A percentile compares a stretch with the other conserved stretches of the same genome.
These are phyloP conservation scores for Leccinum pellstonianum DNA, from an alignment of 768 basidiomycete species.

Conservation along the genomic window DNA sequence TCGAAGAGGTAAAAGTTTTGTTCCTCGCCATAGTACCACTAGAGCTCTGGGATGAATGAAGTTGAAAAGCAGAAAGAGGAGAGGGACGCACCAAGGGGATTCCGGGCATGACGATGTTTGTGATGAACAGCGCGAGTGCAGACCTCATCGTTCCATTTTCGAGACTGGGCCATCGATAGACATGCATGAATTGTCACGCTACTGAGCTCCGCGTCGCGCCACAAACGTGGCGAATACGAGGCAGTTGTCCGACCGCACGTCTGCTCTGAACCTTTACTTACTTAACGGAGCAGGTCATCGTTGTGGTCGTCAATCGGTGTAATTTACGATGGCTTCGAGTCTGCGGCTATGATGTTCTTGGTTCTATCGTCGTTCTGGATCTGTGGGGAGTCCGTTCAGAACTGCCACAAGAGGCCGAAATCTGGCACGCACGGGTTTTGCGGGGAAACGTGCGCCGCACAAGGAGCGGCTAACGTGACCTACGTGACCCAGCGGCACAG, in stretches of 20 bases:
- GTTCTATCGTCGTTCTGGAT: conserved; percentile 2
- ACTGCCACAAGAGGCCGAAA: conserved; percentile 56
- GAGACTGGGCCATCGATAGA: conserved; percentile 90
- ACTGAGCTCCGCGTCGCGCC: neutral
- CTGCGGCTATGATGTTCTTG: conserved; percentile 20
- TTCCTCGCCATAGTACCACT: conserved; percentile 91
- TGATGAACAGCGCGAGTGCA: conserved; percentile 75
- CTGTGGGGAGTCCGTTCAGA: conserved; percentile 33
- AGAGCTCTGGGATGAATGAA: conserved; percentile 1
- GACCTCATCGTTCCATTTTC: conserved; percentile 80
- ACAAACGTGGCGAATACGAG: conserved; percentile 29
- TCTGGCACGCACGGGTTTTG: conserved; percentile 55
- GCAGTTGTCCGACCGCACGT: conserved; percentile 8
- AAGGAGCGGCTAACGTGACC: conserved; percentile 30
- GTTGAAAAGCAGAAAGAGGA: neutral
- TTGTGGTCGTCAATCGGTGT: conserved; percentile 9
- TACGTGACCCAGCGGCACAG: conserved; percentile 8
- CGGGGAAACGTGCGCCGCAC: conserved; percentile 52
- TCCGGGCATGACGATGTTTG: conserved; percentile 81
- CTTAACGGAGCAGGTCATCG: conserved; percentile 8
- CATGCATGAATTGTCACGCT: conserved; percentile 37
- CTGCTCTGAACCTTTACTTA: conserved; percentile 7
- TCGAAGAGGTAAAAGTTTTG: conserved; percentile 88
- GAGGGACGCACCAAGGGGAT: conserved; percentile 60
- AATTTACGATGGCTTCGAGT: conserved; percentile 27